phyloP scores from a whole-genome alignment of 139 green algal genomes.

The Micractinium conductrix region DNA sequence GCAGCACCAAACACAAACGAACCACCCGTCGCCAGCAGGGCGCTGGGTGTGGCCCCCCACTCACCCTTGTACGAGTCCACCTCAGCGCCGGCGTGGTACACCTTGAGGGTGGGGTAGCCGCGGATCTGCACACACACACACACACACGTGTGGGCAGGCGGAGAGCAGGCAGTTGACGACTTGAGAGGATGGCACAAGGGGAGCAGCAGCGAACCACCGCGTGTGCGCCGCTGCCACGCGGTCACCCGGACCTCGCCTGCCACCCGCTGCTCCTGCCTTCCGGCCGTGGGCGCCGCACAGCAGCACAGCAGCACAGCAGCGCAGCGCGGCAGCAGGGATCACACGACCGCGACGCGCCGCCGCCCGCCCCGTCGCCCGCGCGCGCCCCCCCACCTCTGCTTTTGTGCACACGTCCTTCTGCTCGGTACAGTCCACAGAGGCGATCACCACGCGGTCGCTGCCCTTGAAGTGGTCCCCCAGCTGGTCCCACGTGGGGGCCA shows the following conservation, averaged over 20 bases:
- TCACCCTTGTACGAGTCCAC: conserved; percentile 34
- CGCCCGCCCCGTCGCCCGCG: background rate
- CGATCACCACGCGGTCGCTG: conserved; percentile 21
- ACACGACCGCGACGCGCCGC: background rate
- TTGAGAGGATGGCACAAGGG: background rate
- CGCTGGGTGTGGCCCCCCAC: background rate
- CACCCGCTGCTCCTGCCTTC: background rate
- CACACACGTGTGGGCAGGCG: background rate
- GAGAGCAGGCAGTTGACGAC: background rate
- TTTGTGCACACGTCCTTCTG: conserved; percentile 41
- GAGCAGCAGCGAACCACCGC: background rate
- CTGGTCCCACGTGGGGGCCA: conserved; percentile 48
- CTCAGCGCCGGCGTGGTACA: conserved; percentile 30
- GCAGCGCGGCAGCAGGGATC: background rate
- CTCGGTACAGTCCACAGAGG: conserved; percentile 47
- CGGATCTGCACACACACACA: background rate
- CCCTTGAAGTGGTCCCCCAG: conserved; percentile 34
- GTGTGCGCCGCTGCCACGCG: background rate
- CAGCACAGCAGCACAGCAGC: too few relatives aligned
- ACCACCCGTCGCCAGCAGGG: background rate
- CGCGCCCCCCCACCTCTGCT: conserved; percentile 12
- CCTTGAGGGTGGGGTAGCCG: conserved; percentile 47
- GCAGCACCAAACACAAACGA: too few relatives aligned
- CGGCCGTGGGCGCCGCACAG: too few relatives aligned
- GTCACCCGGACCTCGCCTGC: background rate